Evolutionary conservation across 805 yeast species (phyloP), one percentile per base, ranked within the genome.

Genomic region (Torulaspora gathmanii): DNA sequence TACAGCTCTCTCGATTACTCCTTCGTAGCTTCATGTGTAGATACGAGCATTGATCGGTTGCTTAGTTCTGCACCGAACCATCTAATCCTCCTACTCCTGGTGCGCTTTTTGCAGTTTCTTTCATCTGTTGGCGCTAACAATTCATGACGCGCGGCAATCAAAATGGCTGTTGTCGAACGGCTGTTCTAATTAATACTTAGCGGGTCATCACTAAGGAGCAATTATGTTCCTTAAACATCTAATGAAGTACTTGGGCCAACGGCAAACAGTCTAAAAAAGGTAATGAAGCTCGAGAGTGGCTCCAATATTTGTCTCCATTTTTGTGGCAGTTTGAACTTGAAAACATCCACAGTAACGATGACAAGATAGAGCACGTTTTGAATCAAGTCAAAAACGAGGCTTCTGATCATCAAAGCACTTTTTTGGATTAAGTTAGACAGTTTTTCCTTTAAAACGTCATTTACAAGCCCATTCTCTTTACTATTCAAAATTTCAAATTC

Each of bases 291-390:
- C 11, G 65, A 56, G n/a, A 56, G 20, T 6, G 50, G 49, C 45
- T 60, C 65, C 9, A 61, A 42, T 13, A 44, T 16, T 23, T 41
- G 40, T 26, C 48, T 49, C 28, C 46, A 46, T 28, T 46, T 57
- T 39, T 33, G 31, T 5, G 51, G 34, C 2, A 47, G 37, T 12
- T 46, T 44, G 2, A 57, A 12, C 37, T 53, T 59, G 30, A 59
- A 56, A 4, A 57, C 34, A 31, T 58, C 58, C 9, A 54, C 42
- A 4, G 47, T 31, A 3, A 55, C 56, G 15, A 61, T 47, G 10
- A 52, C 15, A 15, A 61, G 46, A 42, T 63, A 61, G 13, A 55
- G 39, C 4, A 57, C 25, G 25, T 48, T 51, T 48, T 63, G 68
- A 3, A 58, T 7, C 2, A 63, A 44, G 17, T 61, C 65, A n/a